Base-by-base conservation (phyloP, 495 filamentous ascomycete genomes). In the Tuber indicum region DNA sequence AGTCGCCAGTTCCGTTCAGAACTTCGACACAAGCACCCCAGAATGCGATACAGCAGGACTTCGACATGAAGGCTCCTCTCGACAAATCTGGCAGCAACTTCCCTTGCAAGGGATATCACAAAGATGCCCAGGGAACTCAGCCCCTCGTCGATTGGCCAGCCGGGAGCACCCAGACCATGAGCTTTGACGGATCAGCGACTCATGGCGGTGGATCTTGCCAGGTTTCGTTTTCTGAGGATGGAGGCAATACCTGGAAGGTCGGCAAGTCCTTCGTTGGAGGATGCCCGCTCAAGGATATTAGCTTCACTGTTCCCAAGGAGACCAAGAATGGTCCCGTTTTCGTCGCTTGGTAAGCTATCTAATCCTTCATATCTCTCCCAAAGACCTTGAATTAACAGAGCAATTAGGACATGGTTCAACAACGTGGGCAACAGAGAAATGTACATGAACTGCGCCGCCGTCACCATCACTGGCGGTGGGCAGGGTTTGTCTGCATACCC, bases 201-300 rank as follows among this genome's bases (percentile, higher is more conserved):
- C 91, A 92, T 84, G 85, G 85, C 49, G 91, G 91, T 69, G 91
- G 91, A 26, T 88, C 86, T 36, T 93, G 91, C 83, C 91, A 93
- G 82, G 85, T 88, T 66, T 85, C 87, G 0, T 83, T 93, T 45
- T 73, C 72, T 52, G 72, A 73, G n/a, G 42, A 73, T 46, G 19
- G n/a, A 52, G 43, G 36, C 3, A 10, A 8, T 21, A 12, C 72
- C 23, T 73, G 26, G 19, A 73, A 49, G n/a, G 72, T 73, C 8
- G 26, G 49, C 84, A 87, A 91, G 84, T 46, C 43, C 23, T 36
- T 36, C 44, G 17, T 73, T 19, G 72, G 72, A 19, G 72, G 72
- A 19, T 36, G 72, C 26, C 32, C 90, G 0, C 44, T 21, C 43
- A 46, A 45, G 72, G 44, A 19, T 3, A 39, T 21, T 36, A 73